Base-by-base conservation (phyloP, 2,329 filamentous ascomycete genomes). In the Penicillium sp. region DNA sequence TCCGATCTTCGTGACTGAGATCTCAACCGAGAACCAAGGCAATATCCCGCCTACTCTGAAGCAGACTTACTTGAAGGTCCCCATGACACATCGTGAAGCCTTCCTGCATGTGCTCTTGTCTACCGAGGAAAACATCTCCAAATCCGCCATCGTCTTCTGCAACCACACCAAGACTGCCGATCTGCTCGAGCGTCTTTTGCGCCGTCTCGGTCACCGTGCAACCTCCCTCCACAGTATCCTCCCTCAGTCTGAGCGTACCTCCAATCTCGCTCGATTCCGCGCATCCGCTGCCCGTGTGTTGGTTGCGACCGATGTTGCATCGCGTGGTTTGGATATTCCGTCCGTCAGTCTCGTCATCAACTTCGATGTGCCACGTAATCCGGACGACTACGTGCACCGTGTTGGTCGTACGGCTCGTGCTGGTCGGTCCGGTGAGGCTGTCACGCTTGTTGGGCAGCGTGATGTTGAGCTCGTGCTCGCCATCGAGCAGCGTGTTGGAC, bases 341-440 rank as follows among this genome's bases (percentile, higher is more conserved):
- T 89, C 91, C 61, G 93, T 97, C 6, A 87, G 83, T 49, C 75
- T 97, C 15, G 94, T 99, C 2, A 78, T 99, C 67, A 97, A 99
- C 74, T 99, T 92, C 73, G 94, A 99, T 69, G 85, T 99, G 0
- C 94, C 94, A 0, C 85, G 93, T n/a, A 90, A 96, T 68, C 90
- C 93, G 3, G 92, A 96, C 70, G 93, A 96, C 73, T 99, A 99
- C 71, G 94, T 99, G 60, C 94, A 99, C 76, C 85, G 94, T 12
- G 93, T 96, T 46, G 94, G 94, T 70, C 87, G 94, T 74, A 99
- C 94, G 12, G 94, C 94, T 3, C 86, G 94, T 82, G 94, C 94
- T 0, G 94, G 94, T 0, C 83, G 91, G 42, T 81, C 80, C 48
- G 94, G 94, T 65, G 87, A 91, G 59, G 85, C 88, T 5, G 85